phyloP scores from a whole-genome alignment of 139 green algal genomes.

The Micractinium sp. region DNA sequence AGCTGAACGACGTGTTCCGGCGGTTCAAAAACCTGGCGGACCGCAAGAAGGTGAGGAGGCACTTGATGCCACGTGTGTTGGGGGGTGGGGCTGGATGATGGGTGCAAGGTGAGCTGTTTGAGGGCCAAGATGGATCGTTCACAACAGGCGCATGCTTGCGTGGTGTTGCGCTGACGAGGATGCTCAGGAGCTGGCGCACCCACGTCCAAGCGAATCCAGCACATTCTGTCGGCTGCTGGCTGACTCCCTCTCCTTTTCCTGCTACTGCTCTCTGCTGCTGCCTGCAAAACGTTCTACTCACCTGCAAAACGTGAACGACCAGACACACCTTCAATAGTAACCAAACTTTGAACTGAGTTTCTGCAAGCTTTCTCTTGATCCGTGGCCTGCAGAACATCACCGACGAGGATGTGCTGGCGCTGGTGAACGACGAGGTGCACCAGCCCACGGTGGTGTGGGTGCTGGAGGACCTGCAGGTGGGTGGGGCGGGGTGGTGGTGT shows the following conservation, averaged over 20 bases:
- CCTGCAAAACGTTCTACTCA: too few species aligned
- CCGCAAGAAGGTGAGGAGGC: conserved; percentile 81
- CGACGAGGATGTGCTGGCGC: conserved; percentile 95
- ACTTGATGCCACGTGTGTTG: background rate
- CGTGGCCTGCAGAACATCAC: conserved; percentile 60
- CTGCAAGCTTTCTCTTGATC: background rate
- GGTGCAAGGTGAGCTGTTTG: too few species aligned
- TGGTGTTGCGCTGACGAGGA: too few species aligned
- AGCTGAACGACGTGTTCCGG: conserved; percentile 94
- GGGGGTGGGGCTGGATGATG: background rate
- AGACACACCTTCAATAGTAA: background rate
- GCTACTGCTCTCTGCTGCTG: too few species aligned
- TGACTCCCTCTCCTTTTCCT: too few species aligned
- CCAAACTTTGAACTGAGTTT: background rate
- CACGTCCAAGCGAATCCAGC: too few species aligned
- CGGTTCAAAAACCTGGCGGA: conserved; percentile 95
- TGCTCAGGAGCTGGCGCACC: too few species aligned
- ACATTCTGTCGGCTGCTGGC: too few species aligned
- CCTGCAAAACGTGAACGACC: background rate
- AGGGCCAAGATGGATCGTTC: too few species aligned
- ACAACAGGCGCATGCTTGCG: too few species aligned
- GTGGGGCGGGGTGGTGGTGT: background rate
- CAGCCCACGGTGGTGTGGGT: conserved; percentile 84
- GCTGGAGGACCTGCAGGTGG: conserved; percentile 88
- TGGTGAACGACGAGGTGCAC: conserved; percentile 90